phyloP scores from a whole-genome alignment of 2,329 filamentous ascomycete genomes.

The Paraphoma sp. region DNA sequence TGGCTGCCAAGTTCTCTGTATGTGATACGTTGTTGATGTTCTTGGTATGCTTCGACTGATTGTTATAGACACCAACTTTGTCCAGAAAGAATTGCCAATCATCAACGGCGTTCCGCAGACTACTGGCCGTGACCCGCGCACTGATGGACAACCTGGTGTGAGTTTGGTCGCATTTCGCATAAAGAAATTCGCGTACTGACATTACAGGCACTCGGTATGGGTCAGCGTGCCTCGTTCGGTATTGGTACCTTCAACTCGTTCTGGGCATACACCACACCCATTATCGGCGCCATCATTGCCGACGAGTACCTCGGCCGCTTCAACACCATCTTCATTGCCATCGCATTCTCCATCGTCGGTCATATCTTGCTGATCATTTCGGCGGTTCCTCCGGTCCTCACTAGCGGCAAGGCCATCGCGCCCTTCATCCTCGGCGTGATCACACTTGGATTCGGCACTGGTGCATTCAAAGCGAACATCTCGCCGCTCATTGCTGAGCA shows the following conservation, averaged over 20 bases:
- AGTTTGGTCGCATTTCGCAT: background rate
- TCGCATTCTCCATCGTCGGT: constrained; percentile 58
- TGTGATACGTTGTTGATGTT: constrained; percentile 19
- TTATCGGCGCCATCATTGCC: constrained; percentile 63
- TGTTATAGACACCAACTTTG: constrained; percentile 47
- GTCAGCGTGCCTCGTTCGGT: constrained; percentile 46
- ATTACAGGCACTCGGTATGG: constrained; percentile 26
- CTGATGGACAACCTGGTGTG: constrained; percentile 40
- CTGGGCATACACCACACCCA: constrained; percentile 50
- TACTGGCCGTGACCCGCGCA: constrained; percentile 36
- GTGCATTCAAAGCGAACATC: constrained; percentile 55
- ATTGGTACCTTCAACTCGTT: constrained; percentile 49
- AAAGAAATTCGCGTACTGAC: background rate
- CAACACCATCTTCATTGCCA: constrained; percentile 64
- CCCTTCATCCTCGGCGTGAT: constrained; percentile 60
- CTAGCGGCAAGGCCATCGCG: constrained; percentile 54
- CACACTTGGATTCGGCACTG: constrained; percentile 55
- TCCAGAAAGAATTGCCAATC: constrained; percentile 45
- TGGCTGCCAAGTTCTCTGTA: constrained; percentile 71
- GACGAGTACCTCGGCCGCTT: constrained; percentile 67
- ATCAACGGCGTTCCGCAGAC: constrained; percentile 42
- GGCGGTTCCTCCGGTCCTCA: constrained; percentile 57
- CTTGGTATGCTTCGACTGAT: constrained; percentile 6
- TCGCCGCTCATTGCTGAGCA: constrained; percentile 75
- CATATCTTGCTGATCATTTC: constrained; percentile 63